Evolutionary conservation across 2,329 filamentous ascomycete genomes (phyloP).

Genomic region (Stagonosporopsis tanaceti): DNA sequence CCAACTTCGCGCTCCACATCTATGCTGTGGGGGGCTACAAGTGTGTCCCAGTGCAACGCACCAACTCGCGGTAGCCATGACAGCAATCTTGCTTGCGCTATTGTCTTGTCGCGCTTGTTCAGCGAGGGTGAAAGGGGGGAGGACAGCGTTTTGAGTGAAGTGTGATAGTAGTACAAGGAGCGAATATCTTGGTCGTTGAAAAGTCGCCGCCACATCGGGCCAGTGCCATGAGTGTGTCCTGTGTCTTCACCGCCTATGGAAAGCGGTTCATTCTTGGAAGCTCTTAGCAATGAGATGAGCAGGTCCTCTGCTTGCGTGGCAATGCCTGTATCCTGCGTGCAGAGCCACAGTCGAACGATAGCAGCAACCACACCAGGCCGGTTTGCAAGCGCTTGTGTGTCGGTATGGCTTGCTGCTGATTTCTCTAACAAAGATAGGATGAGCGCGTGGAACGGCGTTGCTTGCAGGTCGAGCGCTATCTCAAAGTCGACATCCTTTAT

Average conservation of each 20-base stretch:
- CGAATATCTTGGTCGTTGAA: constrained; percentile 69
- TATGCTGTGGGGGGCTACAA: constrained; percentile 60
- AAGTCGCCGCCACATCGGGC: constrained; percentile 67
- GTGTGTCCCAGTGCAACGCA: constrained; percentile 62
- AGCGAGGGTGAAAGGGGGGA: constrained; percentile 46
- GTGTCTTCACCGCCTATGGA: constrained; percentile 50
- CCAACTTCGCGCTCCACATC: constrained; percentile 59
- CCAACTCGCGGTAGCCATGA: constrained; percentile 64
- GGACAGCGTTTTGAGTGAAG: constrained; percentile 54
- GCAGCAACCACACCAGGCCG: constrained; percentile 63
- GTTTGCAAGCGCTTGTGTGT: constrained; percentile 66
- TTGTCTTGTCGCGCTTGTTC: constrained; percentile 62
- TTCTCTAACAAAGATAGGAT: constrained; percentile 65
- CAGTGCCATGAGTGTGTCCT: constrained; percentile 39
- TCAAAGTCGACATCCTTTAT: constrained; percentile 62
- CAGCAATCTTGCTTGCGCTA: constrained; percentile 68
- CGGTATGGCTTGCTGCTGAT: constrained; percentile 58
- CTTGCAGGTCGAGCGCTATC: constrained; percentile 60
- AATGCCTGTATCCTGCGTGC: constrained; percentile 62
- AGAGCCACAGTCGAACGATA: constrained; percentile 66
- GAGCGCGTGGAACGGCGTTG: constrained; percentile 62
- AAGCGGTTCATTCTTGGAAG: constrained; percentile 50
- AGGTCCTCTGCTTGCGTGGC: constrained; percentile 63
- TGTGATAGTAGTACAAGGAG: constrained; percentile 63
- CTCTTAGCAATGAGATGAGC: constrained; percentile 61